Evolutionary conservation across 108 stramenopile genomes (phyloP), one percentile per base, ranked within the genome.

Genomic region (Cyclotella atomus): DNA sequence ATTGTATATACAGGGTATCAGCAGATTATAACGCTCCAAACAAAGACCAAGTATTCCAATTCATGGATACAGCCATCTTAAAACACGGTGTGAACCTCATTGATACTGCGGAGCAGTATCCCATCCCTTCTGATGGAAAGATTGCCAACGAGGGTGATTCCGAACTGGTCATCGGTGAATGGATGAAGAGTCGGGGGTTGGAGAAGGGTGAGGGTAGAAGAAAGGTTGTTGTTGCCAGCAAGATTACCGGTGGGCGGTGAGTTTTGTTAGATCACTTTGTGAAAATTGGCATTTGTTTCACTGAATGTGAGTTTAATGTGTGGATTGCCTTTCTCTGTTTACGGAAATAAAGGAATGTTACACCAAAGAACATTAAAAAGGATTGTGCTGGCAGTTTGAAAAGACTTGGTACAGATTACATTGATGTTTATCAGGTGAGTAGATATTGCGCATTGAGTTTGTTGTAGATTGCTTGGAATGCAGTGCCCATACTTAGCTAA

Each of bases 91-190:
- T 94, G 70, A 91, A 95, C 62, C 82, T 95, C 10, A 85, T 95
- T 27, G 94, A 95, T 70, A 90, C 89, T 9, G 92, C 95, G 5
- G 91, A 93, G 75, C 91, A 92, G 56, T 97, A 95, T 73, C 93
- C 93, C 6, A 95, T 94, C 73, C 96, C 96, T 1, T 83, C 80
- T 32, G 81, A 90, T 73, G 79, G 54, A 15, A 65, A 72, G 67
- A 50, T 35, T 20, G 80, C 83, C 15, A 25, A 61, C 4, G 92
- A 95, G 67, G 96, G 96, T 16, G 89, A 88, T 71, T 86, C 91
- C 4, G 96, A 97, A 81, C 66, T 59, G 36, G 68, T 79, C 16
- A 94, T 97, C 56, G 96, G 96, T 2, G 73, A 85, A 47, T 96
- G 92, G 92, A 87, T 96, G 75, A 87, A 87, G 46, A 72, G 83